Percentiles rank a stretch among this genome's conserved stretches.
phyloP scores from a whole-genome alignment of 225 moss, liverwort and hornwort species.

The Physcomitrium patens region DNA sequence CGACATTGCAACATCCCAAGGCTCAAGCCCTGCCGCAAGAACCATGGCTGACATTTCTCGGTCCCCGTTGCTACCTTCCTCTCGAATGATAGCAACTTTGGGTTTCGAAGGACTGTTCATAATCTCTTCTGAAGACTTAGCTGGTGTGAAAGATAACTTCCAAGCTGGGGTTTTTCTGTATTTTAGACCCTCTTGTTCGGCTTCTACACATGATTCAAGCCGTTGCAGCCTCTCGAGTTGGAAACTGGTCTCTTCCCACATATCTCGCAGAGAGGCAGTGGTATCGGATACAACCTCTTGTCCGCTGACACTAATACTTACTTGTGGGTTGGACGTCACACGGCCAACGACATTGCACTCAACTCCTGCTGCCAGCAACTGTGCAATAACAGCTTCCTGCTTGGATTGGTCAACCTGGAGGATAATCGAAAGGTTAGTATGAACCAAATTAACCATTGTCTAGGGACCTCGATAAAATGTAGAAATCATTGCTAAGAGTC shows the following conservation, averaged over 20 bases:
- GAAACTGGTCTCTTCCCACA: constrained; percentile 98
- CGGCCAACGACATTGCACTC: constrained; percentile 64
- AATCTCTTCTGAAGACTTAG: constrained; percentile 60
- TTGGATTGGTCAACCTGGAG: constrained; percentile 69
- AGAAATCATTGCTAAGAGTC: not conserved
- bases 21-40: constrained; percentile 91
- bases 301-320: constrained; percentile 73
- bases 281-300: constrained; percentile 57
- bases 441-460: not conserved
- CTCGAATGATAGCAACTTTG: constrained; percentile 90
- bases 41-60: constrained; percentile 98
- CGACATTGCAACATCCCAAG: constrained; percentile 97
- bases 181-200: constrained; percentile 85
- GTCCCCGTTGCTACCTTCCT: constrained; percentile 99
- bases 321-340: constrained; percentile 60
- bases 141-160: constrained; percentile 81
- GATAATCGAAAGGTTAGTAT: constrained; percentile 8
- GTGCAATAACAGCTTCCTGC: constrained; percentile 54
- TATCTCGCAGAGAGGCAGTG: constrained; percentile 74
- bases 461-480: constrained; percentile 4
- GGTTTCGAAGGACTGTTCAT: constrained; percentile 66
- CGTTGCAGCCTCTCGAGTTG: constrained; percentile 80
- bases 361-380: constrained; percentile 71
- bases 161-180: constrained; percentile 68
- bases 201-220: constrained; percentile 83